Conservation (phyloP, 805 yeast species). For the Metschnikowia chrysomelidarum region DNA sequence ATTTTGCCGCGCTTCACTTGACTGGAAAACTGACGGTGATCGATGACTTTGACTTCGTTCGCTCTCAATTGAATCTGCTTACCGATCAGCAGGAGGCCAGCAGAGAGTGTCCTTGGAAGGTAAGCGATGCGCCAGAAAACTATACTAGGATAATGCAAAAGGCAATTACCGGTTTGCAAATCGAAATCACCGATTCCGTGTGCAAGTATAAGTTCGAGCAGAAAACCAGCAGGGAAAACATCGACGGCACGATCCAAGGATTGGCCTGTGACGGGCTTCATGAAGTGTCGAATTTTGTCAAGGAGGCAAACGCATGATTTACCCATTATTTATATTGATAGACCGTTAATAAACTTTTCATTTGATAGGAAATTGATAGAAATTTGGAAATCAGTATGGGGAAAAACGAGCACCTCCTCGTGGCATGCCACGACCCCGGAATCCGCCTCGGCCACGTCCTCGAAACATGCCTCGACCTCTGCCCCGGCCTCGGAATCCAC, state of each 20-base stretch:
- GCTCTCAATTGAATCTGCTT: conserved; percentile 42
- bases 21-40: conserved; percentile 48
- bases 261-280: conserved; percentile 36
- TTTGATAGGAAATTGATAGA: too few species aligned
- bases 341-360: background rate
- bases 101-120: conserved; percentile 49
- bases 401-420: conserved; percentile 13
- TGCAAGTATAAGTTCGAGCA: conserved; percentile 63
- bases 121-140: conserved; percentile 54
- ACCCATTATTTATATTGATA: background rate
- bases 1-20: conserved; percentile 55
- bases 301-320: conserved; percentile 15
- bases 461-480: conserved; percentile 16
- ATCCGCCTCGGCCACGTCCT: conserved; percentile 11
- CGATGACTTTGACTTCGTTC: conserved; percentile 46
- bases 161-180: conserved; percentile 55
- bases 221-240: conserved; percentile 40
- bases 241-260: conserved; percentile 52
- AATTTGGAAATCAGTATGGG: conserved; percentile 17
- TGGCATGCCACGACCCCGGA: conserved; percentile 14
- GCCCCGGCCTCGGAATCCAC: conserved; percentile 37
- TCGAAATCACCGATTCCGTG: conserved; percentile 46
- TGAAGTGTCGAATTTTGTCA: conserved; percentile 27
- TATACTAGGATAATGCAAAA: conserved; percentile 44
- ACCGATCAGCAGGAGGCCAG: conserved; percentile 47